These are phyloP conservation scores for Aegilops sharonensis DNA, from an alignment of 176 grass and related monocot species.

Conservation along the genomic window DNA sequence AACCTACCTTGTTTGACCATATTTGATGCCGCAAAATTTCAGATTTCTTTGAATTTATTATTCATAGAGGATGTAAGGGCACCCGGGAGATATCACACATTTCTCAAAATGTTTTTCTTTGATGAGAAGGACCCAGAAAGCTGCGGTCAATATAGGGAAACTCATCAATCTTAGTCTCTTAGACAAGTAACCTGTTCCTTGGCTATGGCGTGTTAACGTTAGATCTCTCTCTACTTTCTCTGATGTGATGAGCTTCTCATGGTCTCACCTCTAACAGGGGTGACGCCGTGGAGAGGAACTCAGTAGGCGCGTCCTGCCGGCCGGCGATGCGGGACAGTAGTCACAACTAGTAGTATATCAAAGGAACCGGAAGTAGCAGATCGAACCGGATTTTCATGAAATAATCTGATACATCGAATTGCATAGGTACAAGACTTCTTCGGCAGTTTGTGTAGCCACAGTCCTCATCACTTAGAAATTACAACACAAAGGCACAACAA, in stretches of 20 bases:
- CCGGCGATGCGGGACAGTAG: not conserved
- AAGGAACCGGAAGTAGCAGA: not conserved
- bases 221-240: not conserved
- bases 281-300: not conserved
- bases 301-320: not conserved
- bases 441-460: not conserved
- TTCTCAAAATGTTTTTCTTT: too few species aligned
- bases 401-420: not conserved
- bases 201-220: not conserved
- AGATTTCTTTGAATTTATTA: too few species aligned
- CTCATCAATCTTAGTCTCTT: too few species aligned
- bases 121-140: too few species aligned
- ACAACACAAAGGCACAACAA: not conserved
- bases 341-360: not conserved
- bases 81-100: too few species aligned
- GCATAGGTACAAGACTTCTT: not conserved
- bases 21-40: too few species aligned
- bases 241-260: not conserved
- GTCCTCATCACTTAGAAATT: not conserved
- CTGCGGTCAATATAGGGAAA: too few species aligned
- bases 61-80: too few species aligned
- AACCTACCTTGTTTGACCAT: too few species aligned
- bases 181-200: not conserved
- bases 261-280: not conserved
- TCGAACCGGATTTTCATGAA: not conserved